Conservation (phyloP, 2,329 filamentous ascomycete species). For the Pseudogymnoascus sp. region DNA sequence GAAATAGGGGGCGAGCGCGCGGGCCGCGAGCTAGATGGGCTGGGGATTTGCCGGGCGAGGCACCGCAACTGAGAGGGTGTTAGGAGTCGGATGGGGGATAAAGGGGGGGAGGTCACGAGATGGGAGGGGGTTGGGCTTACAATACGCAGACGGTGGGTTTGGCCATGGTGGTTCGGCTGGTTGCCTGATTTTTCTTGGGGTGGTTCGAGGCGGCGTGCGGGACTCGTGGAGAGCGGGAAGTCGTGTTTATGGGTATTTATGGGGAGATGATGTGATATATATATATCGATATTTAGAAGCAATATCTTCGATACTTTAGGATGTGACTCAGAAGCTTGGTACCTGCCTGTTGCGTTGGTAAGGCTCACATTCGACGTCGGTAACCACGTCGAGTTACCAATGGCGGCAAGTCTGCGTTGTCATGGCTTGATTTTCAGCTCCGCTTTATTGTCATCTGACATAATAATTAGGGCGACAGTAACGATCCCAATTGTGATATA, state of each 20-base stretch:
- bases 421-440: neutral
- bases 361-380: neutral
- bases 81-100: neutral
- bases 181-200: neutral
- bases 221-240: neutral
- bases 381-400: neutral
- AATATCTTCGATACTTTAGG: neutral
- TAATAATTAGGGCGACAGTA: neutral
- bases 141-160: slow-evolving; percentile 4
- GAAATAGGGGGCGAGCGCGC: slow-evolving; percentile 64
- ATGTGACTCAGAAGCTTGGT: neutral
- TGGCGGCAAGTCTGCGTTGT: neutral
- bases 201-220: neutral
- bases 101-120: neutral
- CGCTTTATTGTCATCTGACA: neutral
- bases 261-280: neutral
- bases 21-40: slow-evolving; percentile 70
- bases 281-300: neutral
- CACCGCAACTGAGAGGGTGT: slow-evolving; percentile 56
- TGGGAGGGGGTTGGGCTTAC: neutral
- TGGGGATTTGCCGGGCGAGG: slow-evolving; percentile 62
- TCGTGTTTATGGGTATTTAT: neutral
- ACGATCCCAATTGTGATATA: neutral
- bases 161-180: neutral
- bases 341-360: neutral